Evolutionary conservation across 805 yeast species (phyloP).

Genomic region (Pichia membranifaciens): DNA sequence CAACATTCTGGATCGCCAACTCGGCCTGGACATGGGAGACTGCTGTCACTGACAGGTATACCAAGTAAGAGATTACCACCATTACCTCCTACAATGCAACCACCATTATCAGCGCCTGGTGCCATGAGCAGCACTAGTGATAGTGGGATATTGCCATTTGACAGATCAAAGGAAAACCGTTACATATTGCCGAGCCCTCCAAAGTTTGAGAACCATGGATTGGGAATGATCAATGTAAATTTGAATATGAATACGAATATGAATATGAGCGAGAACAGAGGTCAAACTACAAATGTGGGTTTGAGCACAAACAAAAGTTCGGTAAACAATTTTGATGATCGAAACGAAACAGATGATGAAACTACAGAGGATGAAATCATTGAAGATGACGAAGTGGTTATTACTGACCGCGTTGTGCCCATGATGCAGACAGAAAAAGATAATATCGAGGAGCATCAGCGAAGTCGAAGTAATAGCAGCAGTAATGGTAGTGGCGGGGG

Average conservation of each 20-base stretch:
- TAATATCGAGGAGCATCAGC: background rate
- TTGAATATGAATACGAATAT: background rate
- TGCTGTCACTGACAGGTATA: constrained; percentile 5
- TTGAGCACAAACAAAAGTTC: background rate
- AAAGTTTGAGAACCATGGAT: constrained; percentile 1
- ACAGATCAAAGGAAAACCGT: background rate
- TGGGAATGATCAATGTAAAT: background rate
- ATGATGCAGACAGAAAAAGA: background rate
- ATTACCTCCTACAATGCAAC: background rate
- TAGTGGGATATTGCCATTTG: background rate
- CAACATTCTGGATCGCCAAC: constrained; percentile 7
- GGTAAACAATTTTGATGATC: background rate
- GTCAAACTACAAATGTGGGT: background rate
- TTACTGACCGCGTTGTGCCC: background rate
- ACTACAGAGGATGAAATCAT: constrained; percentile 17
- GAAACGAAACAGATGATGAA: constrained; percentile 9
- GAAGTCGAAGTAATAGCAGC: background rate
- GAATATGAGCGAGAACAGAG: background rate
- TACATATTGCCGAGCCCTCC: constrained; percentile 4
- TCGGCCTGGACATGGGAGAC: background rate
- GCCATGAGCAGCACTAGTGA: background rate
- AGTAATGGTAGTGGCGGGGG: background rate
- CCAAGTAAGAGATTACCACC: constrained; percentile 7
- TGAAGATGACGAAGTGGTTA: constrained; percentile 22
- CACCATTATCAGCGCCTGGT: constrained; percentile 11